These are phyloP conservation scores for Fusarium zealandicum DNA, from an alignment of 2,329 filamentous ascomycete genomes.

Conservation along the genomic window DNA sequence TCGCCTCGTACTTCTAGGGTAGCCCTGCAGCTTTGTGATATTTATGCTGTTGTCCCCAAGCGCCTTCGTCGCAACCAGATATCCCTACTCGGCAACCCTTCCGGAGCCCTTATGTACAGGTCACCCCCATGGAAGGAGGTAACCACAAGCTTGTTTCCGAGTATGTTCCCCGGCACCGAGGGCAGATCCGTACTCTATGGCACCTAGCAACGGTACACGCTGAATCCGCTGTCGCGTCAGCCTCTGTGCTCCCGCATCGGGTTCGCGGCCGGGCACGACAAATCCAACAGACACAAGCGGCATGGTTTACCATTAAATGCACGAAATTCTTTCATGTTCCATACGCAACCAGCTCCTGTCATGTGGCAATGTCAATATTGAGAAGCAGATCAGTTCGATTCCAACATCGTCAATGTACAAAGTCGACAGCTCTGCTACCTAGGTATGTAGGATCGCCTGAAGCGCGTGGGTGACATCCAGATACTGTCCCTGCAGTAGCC, in stretches of 20 bases:
- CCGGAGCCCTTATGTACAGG: too few species aligned
- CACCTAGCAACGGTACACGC: conserved; percentile 13
- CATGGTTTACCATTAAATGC: too few species aligned
- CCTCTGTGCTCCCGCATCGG: conserved; percentile 19
- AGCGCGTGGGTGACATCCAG: too few species aligned
- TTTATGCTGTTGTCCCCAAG: conserved; percentile 15
- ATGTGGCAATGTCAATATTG: conserved; percentile 3
- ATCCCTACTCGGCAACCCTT: conserved; percentile 9
- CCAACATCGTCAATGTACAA: conserved; percentile 9
- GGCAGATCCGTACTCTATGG: conserved; percentile 18
- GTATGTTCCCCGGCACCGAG: conserved; percentile 18
- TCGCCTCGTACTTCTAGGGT: conserved; percentile 11
- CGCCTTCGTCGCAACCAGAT: conserved; percentile 10
- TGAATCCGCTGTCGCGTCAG: conserved; percentile 14
- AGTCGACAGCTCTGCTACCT: background rate
- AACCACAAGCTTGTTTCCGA: conserved; percentile 11
- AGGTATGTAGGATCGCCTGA: too few species aligned
- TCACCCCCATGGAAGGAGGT: too few species aligned
- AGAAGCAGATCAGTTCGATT: background rate
- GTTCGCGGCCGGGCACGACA: background rate
- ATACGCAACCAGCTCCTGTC: conserved; percentile 2
- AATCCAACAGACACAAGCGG: background rate
- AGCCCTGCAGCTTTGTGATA: conserved; percentile 16
- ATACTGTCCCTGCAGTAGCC: too few species aligned
- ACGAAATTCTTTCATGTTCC: background rate